Evolutionary conservation across 1,284 basidiomycete genomes (phyloP).

Genomic region (Sutorius eximius): DNA sequence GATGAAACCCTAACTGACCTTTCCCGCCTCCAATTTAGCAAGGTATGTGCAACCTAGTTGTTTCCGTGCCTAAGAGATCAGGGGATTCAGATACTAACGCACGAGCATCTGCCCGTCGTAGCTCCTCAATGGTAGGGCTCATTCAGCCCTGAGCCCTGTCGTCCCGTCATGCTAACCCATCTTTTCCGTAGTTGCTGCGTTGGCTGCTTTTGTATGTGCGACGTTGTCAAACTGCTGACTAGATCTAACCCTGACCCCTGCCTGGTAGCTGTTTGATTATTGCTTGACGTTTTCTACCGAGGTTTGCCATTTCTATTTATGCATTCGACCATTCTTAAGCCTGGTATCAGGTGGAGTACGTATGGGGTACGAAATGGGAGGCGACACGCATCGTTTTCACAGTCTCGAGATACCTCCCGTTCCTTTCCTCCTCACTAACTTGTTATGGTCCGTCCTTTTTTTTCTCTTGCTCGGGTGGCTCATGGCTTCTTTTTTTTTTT

Average conservation of each 20-base stretch:
- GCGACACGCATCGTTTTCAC: conserved; percentile 26
- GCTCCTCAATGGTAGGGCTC: conserved; percentile 24
- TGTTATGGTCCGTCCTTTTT: conserved; percentile 17
- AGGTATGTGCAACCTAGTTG: conserved; percentile 10
- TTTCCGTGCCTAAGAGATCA: neutral
- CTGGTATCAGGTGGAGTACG: conserved; percentile 17
- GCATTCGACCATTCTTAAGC: neutral
- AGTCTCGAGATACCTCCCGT: conserved; percentile 28
- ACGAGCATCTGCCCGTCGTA: neutral
- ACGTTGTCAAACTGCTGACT: neutral
- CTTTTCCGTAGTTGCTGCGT: conserved; percentile 17
- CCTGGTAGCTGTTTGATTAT: conserved; percentile 18
- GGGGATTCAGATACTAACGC: neutral
- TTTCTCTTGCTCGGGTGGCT: neutral
- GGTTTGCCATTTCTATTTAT: conserved; percentile 3
- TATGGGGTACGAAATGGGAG: conserved; percentile 30
- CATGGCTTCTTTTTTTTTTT: conserved; percentile 1
- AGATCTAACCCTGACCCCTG: neutral
- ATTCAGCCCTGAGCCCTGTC: neutral
- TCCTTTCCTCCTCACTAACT: conserved; percentile 14
- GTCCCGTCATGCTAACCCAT: neutral
- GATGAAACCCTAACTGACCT: conserved; percentile 6
- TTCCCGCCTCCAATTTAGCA: conserved; percentile 20
- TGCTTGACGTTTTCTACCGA: conserved; percentile 23
- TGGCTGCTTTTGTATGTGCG: conserved; percentile 22